A percentile compares a stretch with the other conserved stretches of the same genome.
phyloP scores from a whole-genome alignment of 805 yeast genomes.

The Kockiozyma suomiensis region DNA sequence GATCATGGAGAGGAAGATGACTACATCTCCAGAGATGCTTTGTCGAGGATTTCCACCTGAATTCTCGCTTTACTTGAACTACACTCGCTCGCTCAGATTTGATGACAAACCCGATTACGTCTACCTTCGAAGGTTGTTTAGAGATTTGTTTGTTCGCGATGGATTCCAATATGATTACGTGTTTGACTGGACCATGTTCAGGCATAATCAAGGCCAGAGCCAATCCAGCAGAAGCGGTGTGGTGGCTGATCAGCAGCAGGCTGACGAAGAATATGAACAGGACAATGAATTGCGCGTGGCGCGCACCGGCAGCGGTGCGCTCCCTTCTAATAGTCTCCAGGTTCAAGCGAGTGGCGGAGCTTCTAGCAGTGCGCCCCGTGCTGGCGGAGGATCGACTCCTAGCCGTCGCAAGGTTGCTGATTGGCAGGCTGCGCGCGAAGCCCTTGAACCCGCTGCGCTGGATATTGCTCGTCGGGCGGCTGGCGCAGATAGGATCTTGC shows the following conservation, averaged over 20 bases:
- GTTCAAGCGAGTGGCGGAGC: background rate
- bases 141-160: slow-evolving; percentile 85
- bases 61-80: slow-evolving; percentile 82
- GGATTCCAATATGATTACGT: slow-evolving; percentile 91
- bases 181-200: slow-evolving; percentile 94
- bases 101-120: slow-evolving; percentile 96
- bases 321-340: background rate
- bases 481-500: slow-evolving; percentile 24
- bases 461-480: slow-evolving; percentile 29
- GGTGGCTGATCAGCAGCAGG: slow-evolving; percentile 3
- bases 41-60: slow-evolving; percentile 92
- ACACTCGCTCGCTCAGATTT: slow-evolving; percentile 85
- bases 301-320: slow-evolving; percentile 9
- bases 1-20: slow-evolving; percentile 91
- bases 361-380: background rate
- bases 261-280: background rate
- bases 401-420: slow-evolving; percentile 33
- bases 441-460: slow-evolving; percentile 19
- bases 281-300: slow-evolving; percentile 9
- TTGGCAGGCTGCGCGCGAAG: slow-evolving; percentile 32
- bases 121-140: slow-evolving; percentile 81
- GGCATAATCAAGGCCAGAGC: slow-evolving; percentile 51
- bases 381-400: slow-evolving; percentile 12
- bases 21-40: slow-evolving; percentile 80
- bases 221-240: background rate